Evolutionary conservation across 2,329 filamentous ascomycete species (phyloP).

Genomic region (Colletotrichum tamarilloi): DNA sequence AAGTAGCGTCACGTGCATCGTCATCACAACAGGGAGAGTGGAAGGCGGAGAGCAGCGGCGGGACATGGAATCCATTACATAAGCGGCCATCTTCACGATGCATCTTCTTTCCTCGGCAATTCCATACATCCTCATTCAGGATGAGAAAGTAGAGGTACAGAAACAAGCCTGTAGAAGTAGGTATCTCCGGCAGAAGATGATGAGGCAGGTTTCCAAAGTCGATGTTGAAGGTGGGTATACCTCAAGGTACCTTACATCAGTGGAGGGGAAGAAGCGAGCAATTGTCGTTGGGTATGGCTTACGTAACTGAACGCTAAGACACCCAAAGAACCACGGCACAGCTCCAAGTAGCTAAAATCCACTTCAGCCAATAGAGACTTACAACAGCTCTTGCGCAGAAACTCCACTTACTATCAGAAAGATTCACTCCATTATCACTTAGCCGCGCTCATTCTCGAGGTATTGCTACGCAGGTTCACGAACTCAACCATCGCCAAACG

Average conservation of each 20-base stretch:
- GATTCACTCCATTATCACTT: slow-evolving; percentile 14
- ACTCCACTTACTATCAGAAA: slow-evolving; percentile 24
- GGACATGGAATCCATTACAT: not conserved
- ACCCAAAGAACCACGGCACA: not conserved
- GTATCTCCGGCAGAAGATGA: not conserved
- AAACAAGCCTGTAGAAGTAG: not conserved
- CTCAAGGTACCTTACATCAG: not conserved
- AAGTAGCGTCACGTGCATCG: slow-evolving; percentile 29
- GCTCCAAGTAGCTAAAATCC: slow-evolving; percentile 5
- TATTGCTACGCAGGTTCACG: not conserved
- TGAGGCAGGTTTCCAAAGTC: not conserved
- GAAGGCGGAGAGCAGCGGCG: not conserved
- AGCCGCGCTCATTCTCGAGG: not conserved
- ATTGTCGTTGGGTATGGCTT: not conserved
- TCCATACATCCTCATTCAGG: no score
- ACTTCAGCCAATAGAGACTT: slow-evolving; percentile 24
- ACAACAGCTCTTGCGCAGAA: slow-evolving; percentile 19
- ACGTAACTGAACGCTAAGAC: not conserved
- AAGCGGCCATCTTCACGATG: not conserved
- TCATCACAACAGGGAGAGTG: not conserved
- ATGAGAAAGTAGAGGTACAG: not conserved
- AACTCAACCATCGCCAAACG: not conserved
- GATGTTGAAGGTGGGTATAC: no score
- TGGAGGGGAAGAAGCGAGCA: not conserved
- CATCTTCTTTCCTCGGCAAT: not conserved